phyloP scores from a whole-genome alignment of 164 flowering plant species.

The Kalanchoe fedtschenkoi region DNA sequence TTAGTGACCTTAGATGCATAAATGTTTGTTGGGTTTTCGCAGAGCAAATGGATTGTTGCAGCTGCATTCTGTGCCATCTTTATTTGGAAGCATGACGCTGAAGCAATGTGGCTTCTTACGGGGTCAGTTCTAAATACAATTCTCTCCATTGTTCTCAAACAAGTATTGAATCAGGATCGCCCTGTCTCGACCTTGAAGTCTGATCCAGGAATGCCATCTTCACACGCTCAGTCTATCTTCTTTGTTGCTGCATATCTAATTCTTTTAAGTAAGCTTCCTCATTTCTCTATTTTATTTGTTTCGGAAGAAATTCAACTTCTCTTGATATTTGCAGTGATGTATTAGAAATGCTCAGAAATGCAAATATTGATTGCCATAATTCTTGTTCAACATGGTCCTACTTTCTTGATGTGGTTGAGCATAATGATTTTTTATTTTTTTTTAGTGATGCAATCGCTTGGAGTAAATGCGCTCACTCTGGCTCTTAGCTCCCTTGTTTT shows the following conservation, averaged over 20 bases:
- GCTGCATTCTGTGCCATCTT: constrained; percentile 35
- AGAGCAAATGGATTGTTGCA: constrained; percentile 93
- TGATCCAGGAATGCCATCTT: constrained; percentile 91
- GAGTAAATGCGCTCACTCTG: constrained; percentile 37
- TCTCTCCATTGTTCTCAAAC: constrained; percentile 52
- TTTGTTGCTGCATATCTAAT: constrained; percentile 24
- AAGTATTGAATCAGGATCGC: constrained; percentile 60
- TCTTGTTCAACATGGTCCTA: background rate
- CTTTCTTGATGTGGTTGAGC: background rate
- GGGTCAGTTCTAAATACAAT: constrained; percentile 53
- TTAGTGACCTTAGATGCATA: background rate
- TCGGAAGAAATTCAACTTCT: background rate
- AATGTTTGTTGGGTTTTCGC: constrained; percentile 1
- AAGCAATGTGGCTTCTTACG: constrained; percentile 55
- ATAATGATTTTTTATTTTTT: background rate
- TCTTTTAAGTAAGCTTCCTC: constrained; percentile 35
- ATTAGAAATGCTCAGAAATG: too few species aligned
- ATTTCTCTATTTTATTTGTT: background rate
- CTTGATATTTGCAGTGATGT: too few species aligned
- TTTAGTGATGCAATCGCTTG: constrained; percentile 51
- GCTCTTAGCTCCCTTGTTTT: constrained; percentile 23
- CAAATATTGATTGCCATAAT: background rate
- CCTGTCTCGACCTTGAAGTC: constrained; percentile 39
- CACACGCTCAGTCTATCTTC: constrained; percentile 76
- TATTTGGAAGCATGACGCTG: constrained; percentile 75